Evolutionary conservation across 164 flowering plant species (phyloP).

Genomic region (Nymphaea thermarum): DNA sequence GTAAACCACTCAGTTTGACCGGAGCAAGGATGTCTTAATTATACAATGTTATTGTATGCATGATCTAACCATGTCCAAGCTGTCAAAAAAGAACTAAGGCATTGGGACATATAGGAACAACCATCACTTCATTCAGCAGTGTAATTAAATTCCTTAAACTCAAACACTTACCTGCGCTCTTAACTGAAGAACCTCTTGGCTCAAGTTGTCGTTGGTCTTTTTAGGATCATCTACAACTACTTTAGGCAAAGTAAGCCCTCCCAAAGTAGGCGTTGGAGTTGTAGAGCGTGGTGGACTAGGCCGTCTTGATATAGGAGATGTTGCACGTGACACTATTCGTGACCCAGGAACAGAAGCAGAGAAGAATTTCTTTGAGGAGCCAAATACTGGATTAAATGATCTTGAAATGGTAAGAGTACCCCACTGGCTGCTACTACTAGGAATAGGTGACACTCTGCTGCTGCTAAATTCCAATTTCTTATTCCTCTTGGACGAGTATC

Average conservation of each 20-base stretch:
- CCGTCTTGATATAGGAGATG: conserved; percentile 95
- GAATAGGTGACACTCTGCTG: conserved; percentile 90
- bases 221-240: conserved; percentile 61
- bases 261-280: conserved; percentile 91
- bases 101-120: neutral
- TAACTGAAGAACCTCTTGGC: conserved; percentile 72
- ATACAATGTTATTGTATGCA: too few species aligned
- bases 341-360: conserved; percentile 99
- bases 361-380: conserved; percentile 90
- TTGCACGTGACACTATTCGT: conserved; percentile 93
- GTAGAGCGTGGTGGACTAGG: conserved; percentile 96
- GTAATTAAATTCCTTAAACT: neutral
- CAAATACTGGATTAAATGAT: conserved; percentile 88
- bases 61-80: neutral
- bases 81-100: neutral
- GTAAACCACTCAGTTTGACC: too few species aligned
- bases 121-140: too few species aligned
- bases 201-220: conserved; percentile 56
- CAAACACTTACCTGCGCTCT: conserved; percentile 53
- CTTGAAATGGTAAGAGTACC: conserved; percentile 66
- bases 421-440: conserved; percentile 80
- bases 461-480: conserved; percentile 85
- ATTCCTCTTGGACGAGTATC: conserved; percentile 43
- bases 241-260: conserved; percentile 77
- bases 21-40: too few species aligned